Conservation (phyloP, 768 basidiomycete species). For the Phanerodontia chrysosporium region DNA sequence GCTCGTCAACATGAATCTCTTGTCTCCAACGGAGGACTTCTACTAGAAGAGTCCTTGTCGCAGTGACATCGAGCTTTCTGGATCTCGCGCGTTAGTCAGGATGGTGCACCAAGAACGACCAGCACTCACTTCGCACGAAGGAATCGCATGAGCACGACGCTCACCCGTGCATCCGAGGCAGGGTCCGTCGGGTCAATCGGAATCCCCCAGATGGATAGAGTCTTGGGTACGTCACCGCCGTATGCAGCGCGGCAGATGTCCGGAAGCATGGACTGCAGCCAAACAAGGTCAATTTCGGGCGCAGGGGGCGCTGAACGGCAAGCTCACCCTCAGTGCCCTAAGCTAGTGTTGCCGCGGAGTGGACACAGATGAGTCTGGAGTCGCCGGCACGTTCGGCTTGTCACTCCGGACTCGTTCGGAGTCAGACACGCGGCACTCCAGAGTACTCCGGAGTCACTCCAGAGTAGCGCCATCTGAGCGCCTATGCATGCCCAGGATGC, state of each 20-base stretch:
- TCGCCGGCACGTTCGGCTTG: no score
- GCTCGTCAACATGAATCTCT: constrained; percentile 56
- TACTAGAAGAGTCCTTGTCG: constrained; percentile 62
- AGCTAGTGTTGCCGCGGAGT: no score
- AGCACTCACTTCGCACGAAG: constrained; percentile 43
- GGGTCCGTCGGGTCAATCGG: constrained; percentile 54
- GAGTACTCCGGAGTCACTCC: no score
- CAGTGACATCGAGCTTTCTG: constrained; percentile 48
- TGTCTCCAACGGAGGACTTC: constrained; percentile 69
- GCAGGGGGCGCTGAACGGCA: no score
- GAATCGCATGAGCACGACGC: constrained; percentile 80
- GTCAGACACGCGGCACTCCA: no score
- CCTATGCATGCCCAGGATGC: no score
- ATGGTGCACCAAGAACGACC: background rate
- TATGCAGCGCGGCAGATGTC: background rate
- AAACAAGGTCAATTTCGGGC: no score
- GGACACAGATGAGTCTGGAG: no score
- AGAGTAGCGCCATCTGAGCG: no score
- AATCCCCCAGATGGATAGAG: constrained; percentile 70
- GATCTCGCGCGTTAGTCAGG: background rate
- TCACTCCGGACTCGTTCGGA: no score
- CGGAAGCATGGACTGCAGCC: background rate
- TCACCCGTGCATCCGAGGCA: constrained; percentile 54
- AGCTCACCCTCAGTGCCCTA: no score
- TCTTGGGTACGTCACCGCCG: background rate